Base-by-base conservation (phyloP, 2,329 filamentous ascomycete species). In the Ilyonectria sp. region DNA sequence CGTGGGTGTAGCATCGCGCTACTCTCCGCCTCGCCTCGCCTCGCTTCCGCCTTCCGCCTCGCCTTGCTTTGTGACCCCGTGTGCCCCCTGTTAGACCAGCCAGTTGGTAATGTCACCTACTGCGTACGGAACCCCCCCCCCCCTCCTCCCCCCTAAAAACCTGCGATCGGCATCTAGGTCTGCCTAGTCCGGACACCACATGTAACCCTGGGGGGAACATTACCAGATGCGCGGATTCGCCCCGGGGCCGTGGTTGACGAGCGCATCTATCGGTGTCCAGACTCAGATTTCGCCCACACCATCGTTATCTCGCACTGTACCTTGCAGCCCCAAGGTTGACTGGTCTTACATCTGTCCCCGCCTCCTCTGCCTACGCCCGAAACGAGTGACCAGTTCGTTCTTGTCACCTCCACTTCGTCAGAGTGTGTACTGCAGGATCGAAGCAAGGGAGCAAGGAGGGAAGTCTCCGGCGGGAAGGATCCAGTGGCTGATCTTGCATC, bases 161-260 rank as follows among this genome's bases (percentile, higher is more conserved):
- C 33, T 53, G 35, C 19, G 55, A 59, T 59, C 56, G 33, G 23
- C 56, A 53, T 49, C 57, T n/a, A 49, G 62, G 49, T 65, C 33
- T 65, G 19, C 49, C 62, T 23, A 40, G 40, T 15, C 26, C 11
- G 56, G 55, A 55, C 29, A 49, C 56, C 43, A 40, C 40, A 60
- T 65, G 63, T 60, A 65, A 65, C 63, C 62, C 56, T 65, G 11
- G 26, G 26, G 37, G 37, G 10, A n/a, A 19, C 47, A 59, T 54
- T 64, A 55, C 63, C 63, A 55, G 63, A 40, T 60, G 50, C 56
- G 49, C 55, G 63, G 56, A 56, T 65, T 60, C 47, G 31, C 19
- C 8, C n/a, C 26, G 21, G 29, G 43, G 31, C 19, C 43, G 40
- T 50, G 52, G 60, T 47, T 58, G 46, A 21, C 29, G 49, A 53